Conservation (phyloP, 306 rosid species). For the Acacia confusa region DNA sequence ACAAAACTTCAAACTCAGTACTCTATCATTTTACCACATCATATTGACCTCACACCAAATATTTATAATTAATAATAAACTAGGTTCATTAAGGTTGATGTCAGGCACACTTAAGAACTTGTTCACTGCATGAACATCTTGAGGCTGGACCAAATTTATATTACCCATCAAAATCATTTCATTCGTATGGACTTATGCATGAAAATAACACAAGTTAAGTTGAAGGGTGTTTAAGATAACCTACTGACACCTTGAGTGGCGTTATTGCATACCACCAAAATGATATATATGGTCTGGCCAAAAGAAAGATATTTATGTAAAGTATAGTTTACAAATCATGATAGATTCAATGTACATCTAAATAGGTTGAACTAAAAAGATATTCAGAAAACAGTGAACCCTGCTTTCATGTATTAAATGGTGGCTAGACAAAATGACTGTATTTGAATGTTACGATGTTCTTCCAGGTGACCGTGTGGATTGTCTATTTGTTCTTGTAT, state of each 20-base stretch:
- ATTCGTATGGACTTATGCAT: not conserved
- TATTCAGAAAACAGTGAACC: conserved; percentile 9
- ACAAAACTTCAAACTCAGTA: no score
- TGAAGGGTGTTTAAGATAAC: conserved; percentile 2
- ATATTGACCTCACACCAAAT: conserved; percentile 9
- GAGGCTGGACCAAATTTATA: conserved; percentile 7
- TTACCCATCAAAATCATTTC: conserved; percentile 15
- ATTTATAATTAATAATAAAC: not conserved
- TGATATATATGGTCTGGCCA: not conserved
- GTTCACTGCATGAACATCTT: conserved; percentile 1
- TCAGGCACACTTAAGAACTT: not conserved
- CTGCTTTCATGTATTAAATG: conserved; percentile 7
- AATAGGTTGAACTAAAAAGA: conserved; percentile 1
- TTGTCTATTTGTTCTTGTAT: conserved; percentile 79
- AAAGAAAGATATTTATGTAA: not conserved
- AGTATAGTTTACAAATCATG: not conserved
- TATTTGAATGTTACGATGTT: conserved; percentile 25
- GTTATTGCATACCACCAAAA: not conserved
- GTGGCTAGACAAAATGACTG: conserved; percentile 9
- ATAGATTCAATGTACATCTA: not conserved
- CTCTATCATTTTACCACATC: not conserved
- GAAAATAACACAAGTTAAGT: not conserved
- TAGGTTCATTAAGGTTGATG: not conserved
- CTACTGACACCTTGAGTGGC: not conserved
- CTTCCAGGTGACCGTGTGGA: conserved; percentile 82